Evolutionary conservation across 1,139 yeast genomes (phyloP).

Genomic region (Hansenula anomala): DNA sequence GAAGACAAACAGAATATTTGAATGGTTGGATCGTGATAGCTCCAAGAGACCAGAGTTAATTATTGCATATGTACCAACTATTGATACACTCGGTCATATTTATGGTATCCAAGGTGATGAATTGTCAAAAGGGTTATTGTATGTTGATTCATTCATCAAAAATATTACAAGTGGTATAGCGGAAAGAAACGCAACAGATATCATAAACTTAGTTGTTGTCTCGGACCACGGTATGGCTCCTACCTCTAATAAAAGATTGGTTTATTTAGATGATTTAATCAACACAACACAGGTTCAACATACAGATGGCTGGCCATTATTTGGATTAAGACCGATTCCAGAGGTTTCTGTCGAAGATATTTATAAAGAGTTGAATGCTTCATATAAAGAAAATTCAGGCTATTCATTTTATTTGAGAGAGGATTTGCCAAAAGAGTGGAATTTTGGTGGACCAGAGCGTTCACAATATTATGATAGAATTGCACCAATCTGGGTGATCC

Average conservation of each 20-base stretch:
- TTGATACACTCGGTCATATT: slow-evolving; percentile 71
- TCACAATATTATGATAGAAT: slow-evolving; percentile 52
- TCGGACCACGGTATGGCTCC: slow-evolving; percentile 97
- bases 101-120: slow-evolving; percentile 63
- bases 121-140: slow-evolving; percentile 45
- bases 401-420: slow-evolving; percentile 50
- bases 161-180: slow-evolving; percentile 42
- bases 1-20: slow-evolving; percentile 53
- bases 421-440: slow-evolving; percentile 58
- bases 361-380: slow-evolving; percentile 26
- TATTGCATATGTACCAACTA: slow-evolving; percentile 75
- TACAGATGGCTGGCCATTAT: slow-evolving; percentile 87
- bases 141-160: slow-evolving; percentile 64
- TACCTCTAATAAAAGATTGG: slow-evolving; percentile 55
- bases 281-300: slow-evolving; percentile 51
- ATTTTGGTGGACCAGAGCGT: slow-evolving; percentile 50
- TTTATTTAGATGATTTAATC: slow-evolving; percentile 66
- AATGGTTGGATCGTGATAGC: slow-evolving; percentile 62
- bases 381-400: slow-evolving; percentile 13
- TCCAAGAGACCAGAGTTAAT: slow-evolving; percentile 66
- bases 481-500: slow-evolving; percentile 84
- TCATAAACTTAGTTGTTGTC: slow-evolving; percentile 71
- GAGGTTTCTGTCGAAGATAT: slow-evolving; percentile 33
- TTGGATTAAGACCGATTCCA: slow-evolving; percentile 60
- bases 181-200: slow-evolving; percentile 50